A percentile compares a stretch with the other conserved stretches of the same genome.
These are phyloP conservation scores for Diatrype stigma DNA, from an alignment of 2,329 filamentous ascomycete genomes.

Conservation along the genomic window DNA sequence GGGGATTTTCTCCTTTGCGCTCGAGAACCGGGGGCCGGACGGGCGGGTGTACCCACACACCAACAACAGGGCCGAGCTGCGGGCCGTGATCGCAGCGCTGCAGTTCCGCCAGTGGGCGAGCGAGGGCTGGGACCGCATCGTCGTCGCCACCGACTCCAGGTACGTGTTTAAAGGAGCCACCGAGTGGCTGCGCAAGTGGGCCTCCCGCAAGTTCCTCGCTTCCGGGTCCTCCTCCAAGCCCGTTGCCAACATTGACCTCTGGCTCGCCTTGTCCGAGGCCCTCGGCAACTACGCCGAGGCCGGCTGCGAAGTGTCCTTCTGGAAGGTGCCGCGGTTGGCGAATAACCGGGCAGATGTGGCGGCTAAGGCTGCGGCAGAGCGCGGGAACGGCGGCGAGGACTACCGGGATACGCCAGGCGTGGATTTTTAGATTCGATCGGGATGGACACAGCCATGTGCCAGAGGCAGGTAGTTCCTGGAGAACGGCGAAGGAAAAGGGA, in stretches of 20 bases:
- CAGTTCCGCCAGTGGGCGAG: conserved; percentile 36
- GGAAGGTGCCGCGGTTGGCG: background rate
- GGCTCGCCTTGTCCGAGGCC: conserved; percentile 21
- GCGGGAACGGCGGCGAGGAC: background rate
- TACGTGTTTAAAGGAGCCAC: conserved; percentile 45
- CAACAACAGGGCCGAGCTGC: conserved; percentile 48
- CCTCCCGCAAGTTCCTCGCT: conserved; percentile 40
- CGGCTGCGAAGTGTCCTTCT: background rate
- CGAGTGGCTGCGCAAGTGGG: conserved; percentile 37
- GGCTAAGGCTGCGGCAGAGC: background rate
- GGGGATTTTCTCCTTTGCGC: conserved; percentile 20
- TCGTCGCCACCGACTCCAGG: conserved; percentile 50
- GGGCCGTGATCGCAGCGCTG: conserved; percentile 45
- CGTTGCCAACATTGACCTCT: conserved; percentile 48
- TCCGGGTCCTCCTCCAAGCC: conserved; percentile 15
- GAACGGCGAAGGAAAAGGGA: too few relatives aligned
- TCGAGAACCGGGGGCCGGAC: conserved; percentile 36
- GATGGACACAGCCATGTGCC: too few relatives aligned
- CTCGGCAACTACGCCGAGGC: background rate
- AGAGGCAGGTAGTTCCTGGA: too few relatives aligned
- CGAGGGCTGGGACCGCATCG: conserved; percentile 36
- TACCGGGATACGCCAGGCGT: too few relatives aligned
- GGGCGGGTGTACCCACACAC: conserved; percentile 36
- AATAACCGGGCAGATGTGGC: background rate
- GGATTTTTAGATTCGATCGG: too few relatives aligned